phyloP scores from a whole-genome alignment of 2,329 filamentous ascomycete species.

The Fusarium haematococcum region DNA sequence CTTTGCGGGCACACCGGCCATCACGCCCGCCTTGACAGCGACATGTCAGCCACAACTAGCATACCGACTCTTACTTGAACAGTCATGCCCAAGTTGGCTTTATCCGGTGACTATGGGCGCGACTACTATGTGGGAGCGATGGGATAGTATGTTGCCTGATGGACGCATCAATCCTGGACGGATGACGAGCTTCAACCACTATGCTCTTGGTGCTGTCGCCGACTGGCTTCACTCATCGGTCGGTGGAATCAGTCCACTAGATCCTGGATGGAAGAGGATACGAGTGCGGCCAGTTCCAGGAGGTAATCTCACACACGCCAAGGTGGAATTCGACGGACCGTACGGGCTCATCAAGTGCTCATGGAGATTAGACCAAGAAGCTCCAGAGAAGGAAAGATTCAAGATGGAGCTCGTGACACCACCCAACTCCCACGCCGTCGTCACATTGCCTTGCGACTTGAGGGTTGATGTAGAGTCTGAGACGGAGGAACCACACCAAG shows the following conservation, averaged over 20 bases:
- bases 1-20: background rate
- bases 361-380: background rate
- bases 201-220: constrained; percentile 59
- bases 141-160: constrained; percentile 59
- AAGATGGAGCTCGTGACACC: background rate
- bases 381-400: background rate
- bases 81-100: constrained; percentile 58
- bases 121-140: constrained; percentile 64
- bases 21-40: background rate
- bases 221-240: constrained; percentile 55
- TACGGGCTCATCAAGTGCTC: background rate
- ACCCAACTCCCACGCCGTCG: background rate
- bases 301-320: background rate
- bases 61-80: constrained; percentile 61
- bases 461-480: background rate
- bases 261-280: background rate
- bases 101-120: constrained; percentile 58
- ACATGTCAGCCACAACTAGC: background rate
- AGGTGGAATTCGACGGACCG: background rate
- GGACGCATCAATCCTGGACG: constrained; percentile 57
- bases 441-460: background rate
- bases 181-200: constrained; percentile 65
- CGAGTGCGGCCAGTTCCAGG: background rate
- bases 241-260: background rate
- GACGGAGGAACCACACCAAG: background rate